Evolutionary conservation across 768 basidiomycete species (phyloP).

Genomic region (Hydnum rufescens): DNA sequence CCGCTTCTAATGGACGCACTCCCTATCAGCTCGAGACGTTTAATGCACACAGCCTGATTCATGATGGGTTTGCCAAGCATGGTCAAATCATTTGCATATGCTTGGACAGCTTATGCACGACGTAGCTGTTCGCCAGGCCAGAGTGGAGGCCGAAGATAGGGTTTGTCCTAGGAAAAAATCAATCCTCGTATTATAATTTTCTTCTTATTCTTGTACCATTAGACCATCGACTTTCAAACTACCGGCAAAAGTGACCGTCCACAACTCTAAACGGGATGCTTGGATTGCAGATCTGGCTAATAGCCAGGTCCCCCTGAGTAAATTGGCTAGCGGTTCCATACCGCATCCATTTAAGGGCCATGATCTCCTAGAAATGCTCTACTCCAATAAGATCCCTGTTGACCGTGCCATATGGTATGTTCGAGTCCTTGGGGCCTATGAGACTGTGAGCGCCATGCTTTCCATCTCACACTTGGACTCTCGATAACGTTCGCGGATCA

Average conservation of each 20-base stretch:
- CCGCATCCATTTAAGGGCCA: slow-evolving; percentile 76
- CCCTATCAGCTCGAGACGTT: slow-evolving; percentile 7
- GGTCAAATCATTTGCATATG: slow-evolving; percentile 44
- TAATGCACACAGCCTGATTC: slow-evolving; percentile 10
- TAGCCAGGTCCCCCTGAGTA: slow-evolving; percentile 58
- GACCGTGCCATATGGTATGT: slow-evolving; percentile 76
- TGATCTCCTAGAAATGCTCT: slow-evolving; percentile 61
- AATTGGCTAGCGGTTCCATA: slow-evolving; percentile 55
- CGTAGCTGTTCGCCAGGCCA: slow-evolving; percentile 42
- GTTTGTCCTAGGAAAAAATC: slow-evolving; percentile 33
- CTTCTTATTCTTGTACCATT: slow-evolving; percentile 30
- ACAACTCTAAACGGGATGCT: slow-evolving; percentile 54
- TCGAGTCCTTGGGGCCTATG: slow-evolving; percentile 70
- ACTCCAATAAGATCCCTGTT: slow-evolving; percentile 56
- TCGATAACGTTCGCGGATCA: slow-evolving; percentile 13
- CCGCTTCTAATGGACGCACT: background rate
- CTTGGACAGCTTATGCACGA: slow-evolving; percentile 41
- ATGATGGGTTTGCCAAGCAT: slow-evolving; percentile 26
- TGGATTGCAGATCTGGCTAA: slow-evolving; percentile 77
- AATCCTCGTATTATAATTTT: slow-evolving; percentile 49
- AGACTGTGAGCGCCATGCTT: slow-evolving; percentile 33
- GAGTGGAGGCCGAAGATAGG: slow-evolving; percentile 39
- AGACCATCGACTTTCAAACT: slow-evolving; percentile 56
- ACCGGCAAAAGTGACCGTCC: slow-evolving; percentile 64
- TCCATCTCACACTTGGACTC: background rate